Percentiles rank a stretch among this genome's conserved stretches.
Conservation (phyloP, 345 rosid species). For the Diplotaxis tenuifolia region DNA sequence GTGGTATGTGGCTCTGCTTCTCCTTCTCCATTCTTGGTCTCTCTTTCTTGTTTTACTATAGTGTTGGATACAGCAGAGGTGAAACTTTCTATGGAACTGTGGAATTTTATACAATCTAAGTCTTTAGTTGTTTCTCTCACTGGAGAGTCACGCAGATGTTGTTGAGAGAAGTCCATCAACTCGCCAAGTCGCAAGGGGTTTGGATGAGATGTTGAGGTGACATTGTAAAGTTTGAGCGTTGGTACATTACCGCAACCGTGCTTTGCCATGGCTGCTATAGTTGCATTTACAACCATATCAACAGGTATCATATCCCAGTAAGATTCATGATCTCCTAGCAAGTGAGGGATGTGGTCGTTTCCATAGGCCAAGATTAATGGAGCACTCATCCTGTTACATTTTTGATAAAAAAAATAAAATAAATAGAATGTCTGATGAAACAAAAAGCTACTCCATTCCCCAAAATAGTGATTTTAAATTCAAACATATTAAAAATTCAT, state of each 20-base stretch:
- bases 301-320: conserved; percentile 31
- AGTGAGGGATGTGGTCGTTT: conserved; percentile 36
- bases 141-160: conserved; percentile 14
- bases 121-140: neutral
- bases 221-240: conserved; percentile 16
- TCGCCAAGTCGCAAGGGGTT: conserved; percentile 17
- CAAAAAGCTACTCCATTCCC: neutral
- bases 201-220: conserved; percentile 12
- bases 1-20: neutral
- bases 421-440: neutral
- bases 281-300: conserved; percentile 31
- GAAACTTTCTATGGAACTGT: conserved; percentile 21
- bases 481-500: no score
- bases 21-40: neutral
- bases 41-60: conserved; percentile 8
- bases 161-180: neutral
- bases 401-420: neutral
- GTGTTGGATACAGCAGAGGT: conserved; percentile 1
- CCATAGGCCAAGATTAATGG: conserved; percentile 41
- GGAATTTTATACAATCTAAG: neutral
- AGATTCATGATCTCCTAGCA: conserved; percentile 24
- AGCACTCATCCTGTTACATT: conserved; percentile 8
- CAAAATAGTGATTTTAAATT: no score
- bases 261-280: conserved; percentile 34
- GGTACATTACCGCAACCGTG: conserved; percentile 2